Conservation (phyloP, 768 basidiomycete genomes). For the Myochromella boudieri region DNA sequence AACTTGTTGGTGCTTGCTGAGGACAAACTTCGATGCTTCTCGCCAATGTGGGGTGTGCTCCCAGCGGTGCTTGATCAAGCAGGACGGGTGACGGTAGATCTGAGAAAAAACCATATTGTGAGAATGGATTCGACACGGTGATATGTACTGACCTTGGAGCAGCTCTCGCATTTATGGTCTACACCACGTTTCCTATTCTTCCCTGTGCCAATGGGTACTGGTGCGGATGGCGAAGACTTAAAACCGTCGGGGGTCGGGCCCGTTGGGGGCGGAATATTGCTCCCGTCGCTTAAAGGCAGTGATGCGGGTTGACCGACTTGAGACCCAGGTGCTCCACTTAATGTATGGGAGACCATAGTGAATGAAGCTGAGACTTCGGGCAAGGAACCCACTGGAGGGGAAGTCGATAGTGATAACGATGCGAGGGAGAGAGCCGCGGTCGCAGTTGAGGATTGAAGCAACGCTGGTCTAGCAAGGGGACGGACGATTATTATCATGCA, state of each 20-base stretch:
- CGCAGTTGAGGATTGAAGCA: constrained; percentile 30
- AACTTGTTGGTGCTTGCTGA: constrained; percentile 97
- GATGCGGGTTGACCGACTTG: constrained; percentile 20
- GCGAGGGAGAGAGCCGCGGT: constrained; percentile 44
- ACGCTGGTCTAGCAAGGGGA: constrained; percentile 26
- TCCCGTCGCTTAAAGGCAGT: constrained; percentile 25
- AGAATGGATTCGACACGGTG: constrained; percentile 9
- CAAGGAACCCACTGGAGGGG: constrained; percentile 29
- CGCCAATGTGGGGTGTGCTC: constrained; percentile 97
- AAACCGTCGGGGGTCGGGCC: constrained; percentile 12
- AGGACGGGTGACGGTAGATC: constrained; percentile 91
- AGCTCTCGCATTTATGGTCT: constrained; percentile 91
- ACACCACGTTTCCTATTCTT: constrained; percentile 77
- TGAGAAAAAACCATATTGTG: constrained; percentile 25
- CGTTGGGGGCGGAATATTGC: constrained; percentile 16
- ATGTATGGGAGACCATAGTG: constrained; percentile 21
- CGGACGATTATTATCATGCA: constrained; percentile 6
- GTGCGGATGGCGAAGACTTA: constrained; percentile 21
- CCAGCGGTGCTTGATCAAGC: constrained; percentile 97
- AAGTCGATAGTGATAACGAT: constrained; percentile 43
- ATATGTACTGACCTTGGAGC: constrained; percentile 71
- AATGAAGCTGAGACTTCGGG: constrained; percentile 23
- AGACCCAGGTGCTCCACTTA: constrained; percentile 21
- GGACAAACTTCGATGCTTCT: constrained; percentile 83
- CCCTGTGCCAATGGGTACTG: constrained; percentile 36